These are phyloP conservation scores for Nadsonia starkeyi-henricii DNA, from an alignment of 1,139 yeast genomes.

Conservation along the genomic window DNA sequence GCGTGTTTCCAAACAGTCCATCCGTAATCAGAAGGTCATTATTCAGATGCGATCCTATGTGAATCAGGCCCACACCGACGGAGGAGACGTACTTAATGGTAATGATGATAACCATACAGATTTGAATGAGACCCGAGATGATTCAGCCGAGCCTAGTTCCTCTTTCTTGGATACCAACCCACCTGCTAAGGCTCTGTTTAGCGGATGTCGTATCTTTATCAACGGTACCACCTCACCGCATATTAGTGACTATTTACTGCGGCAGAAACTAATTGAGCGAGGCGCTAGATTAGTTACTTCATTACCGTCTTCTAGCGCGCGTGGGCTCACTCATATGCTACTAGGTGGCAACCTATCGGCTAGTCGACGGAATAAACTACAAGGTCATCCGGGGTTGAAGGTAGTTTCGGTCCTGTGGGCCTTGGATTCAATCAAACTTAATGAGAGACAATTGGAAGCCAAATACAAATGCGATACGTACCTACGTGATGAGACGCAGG, in stretches of 20 bases:
- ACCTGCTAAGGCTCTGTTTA: neutral
- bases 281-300: neutral
- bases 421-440: neutral
- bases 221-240: neutral
- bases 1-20: neutral
- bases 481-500: too few relatives aligned
- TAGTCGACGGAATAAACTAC: neutral
- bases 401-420: neutral
- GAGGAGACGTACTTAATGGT: neutral
- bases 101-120: neutral
- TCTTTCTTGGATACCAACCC: too few relatives aligned
- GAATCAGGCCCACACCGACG: neutral
- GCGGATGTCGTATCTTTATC: neutral
- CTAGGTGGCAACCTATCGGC: neutral
- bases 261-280: neutral
- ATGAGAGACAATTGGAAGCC: neutral
- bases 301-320: neutral
- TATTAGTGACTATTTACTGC: neutral
- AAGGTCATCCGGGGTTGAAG: neutral
- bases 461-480: neutral
- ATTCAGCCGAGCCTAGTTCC: too few relatives aligned
- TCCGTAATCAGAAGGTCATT: neutral
- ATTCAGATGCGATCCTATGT: neutral
- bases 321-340: neutral
- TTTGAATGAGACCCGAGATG: too few relatives aligned